These are phyloP conservation scores for Bipolaris oryzae DNA, from an alignment of 2,329 filamentous ascomycete genomes.

Conservation along the genomic window DNA sequence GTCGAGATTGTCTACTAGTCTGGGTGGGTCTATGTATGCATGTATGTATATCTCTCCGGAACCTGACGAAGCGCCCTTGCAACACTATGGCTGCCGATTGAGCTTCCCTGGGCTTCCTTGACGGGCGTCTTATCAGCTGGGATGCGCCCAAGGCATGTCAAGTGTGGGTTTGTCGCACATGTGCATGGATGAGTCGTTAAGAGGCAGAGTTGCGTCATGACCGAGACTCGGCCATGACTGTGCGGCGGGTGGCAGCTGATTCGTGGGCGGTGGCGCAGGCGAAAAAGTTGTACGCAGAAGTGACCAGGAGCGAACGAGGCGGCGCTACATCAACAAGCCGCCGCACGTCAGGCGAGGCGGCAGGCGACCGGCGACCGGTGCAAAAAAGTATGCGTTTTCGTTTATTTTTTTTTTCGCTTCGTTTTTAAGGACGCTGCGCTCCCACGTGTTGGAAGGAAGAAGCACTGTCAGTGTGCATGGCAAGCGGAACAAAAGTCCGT, in stretches of 20 bases:
- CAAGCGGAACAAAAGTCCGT: slow-evolving; percentile 5
- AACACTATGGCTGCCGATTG: neutral
- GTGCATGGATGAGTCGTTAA: slow-evolving; percentile 10
- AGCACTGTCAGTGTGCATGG: slow-evolving; percentile 19
- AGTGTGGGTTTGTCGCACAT: neutral
- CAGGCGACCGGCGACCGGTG: neutral
- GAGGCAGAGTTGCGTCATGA: slow-evolving; percentile 11
- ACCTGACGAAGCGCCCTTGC: neutral
- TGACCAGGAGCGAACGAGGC: slow-evolving; percentile 9
- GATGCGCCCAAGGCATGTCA: slow-evolving; percentile 1
- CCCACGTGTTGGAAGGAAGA: slow-evolving; percentile 7
- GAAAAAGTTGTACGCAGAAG: slow-evolving; percentile 19
- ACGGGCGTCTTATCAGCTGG: neutral
- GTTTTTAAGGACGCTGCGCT: slow-evolving; percentile 10
- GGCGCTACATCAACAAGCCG: slow-evolving; percentile 9
- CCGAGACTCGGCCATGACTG: slow-evolving; percentile 19
- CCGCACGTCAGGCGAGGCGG: slow-evolving; percentile 3
- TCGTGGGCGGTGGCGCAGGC: slow-evolving; percentile 17
- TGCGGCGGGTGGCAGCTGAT: slow-evolving; percentile 18
- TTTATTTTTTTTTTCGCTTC: slow-evolving; percentile 1
- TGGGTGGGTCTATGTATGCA: slow-evolving; percentile 3
- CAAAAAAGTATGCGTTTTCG: slow-evolving; percentile 2
- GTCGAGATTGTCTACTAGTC: neutral
- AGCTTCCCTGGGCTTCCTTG: too few species aligned
- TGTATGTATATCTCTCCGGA: neutral